phyloP scores from a whole-genome alignment of 192 early-diverging fungal species.

The Gorgonomyces haynaldii region DNA sequence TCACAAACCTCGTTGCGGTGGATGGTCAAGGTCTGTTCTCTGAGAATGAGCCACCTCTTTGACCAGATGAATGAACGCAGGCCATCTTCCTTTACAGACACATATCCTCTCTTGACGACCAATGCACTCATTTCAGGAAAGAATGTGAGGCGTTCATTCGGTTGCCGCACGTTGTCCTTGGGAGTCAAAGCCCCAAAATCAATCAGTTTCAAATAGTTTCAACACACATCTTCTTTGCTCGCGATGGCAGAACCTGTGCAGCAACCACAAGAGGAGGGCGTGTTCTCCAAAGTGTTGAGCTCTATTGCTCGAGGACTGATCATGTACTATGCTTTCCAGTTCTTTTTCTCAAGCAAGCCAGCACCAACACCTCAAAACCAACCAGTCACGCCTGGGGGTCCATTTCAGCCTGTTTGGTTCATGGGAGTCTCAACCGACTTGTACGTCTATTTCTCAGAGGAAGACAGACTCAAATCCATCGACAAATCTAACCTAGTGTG shows the following conservation, averaged over 20 bases:
- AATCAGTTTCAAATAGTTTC: no score
- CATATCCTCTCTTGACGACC: constrained; percentile 69
- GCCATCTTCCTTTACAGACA: constrained; percentile 86
- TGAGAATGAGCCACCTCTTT: constrained; percentile 78
- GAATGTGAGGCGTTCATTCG: neutral
- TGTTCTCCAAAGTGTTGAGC: no score
- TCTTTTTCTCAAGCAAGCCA: no score
- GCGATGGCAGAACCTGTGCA: no score
- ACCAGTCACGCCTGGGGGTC: no score
- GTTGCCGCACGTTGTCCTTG: no score
- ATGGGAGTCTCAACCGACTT: neutral
- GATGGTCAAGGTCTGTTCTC: constrained; percentile 82
- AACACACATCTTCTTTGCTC: no score
- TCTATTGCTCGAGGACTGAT: no score
- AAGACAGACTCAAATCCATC: neutral
- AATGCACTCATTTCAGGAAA: constrained; percentile 9
- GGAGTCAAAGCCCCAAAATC: no score
- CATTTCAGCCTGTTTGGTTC: neutral
- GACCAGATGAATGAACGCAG: constrained; percentile 89
- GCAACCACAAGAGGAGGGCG: no score
- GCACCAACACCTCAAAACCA: no score
- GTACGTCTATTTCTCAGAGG: neutral
- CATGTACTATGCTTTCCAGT: no score
- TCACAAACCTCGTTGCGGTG: constrained; percentile 79
- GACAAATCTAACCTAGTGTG: constrained; percentile 11